Percentiles rank a stretch among this genome's conserved stretches.
Evolutionary conservation across 2,329 filamentous ascomycete genomes (phyloP).

Genomic region (Calonectria montana): DNA sequence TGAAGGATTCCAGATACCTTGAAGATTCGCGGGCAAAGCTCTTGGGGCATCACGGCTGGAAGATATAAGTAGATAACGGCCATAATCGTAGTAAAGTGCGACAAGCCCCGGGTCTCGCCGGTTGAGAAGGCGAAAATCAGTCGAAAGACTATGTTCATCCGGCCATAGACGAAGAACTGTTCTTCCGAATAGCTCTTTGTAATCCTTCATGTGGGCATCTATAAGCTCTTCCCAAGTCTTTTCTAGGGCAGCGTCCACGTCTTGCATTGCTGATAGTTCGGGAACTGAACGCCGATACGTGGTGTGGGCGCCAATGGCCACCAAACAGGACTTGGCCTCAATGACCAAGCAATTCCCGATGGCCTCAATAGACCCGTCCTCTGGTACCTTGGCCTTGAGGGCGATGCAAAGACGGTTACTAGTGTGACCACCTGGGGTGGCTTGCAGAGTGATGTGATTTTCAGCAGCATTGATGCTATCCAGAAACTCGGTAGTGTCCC

Average conservation of each 20-base stretch:
- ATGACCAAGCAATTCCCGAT: slow-evolving; percentile 34
- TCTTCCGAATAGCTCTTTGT: slow-evolving; percentile 26
- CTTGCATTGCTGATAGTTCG: slow-evolving; percentile 28
- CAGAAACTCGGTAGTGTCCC: slow-evolving; percentile 41
- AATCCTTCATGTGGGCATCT: slow-evolving; percentile 34
- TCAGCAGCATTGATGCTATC: slow-evolving; percentile 34
- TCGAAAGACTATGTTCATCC: slow-evolving; percentile 34
- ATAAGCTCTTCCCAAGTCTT: slow-evolving; percentile 27
- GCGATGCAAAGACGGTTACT: slow-evolving; percentile 34
- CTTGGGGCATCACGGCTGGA: slow-evolving; percentile 36
- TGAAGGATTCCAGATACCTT: slow-evolving; percentile 51
- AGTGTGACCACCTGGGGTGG: slow-evolving; percentile 35
- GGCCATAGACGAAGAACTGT: slow-evolving; percentile 35
- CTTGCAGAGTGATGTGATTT: slow-evolving; percentile 30
- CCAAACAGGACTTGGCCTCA: slow-evolving; percentile 19
- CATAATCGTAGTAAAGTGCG: slow-evolving; percentile 46
- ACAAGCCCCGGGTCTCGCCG: slow-evolving; percentile 41
- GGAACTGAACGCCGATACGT: slow-evolving; percentile 36
- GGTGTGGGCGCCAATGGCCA: slow-evolving; percentile 37
- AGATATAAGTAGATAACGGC: slow-evolving; percentile 46
- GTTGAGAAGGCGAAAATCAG: slow-evolving; percentile 29
- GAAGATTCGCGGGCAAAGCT: slow-evolving; percentile 46
- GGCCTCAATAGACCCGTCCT: slow-evolving; percentile 17
- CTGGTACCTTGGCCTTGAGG: slow-evolving; percentile 21
- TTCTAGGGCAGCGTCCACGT: slow-evolving; percentile 38